Conservation (phyloP, 768 basidiomycete species). For the Suillus plorans region DNA sequence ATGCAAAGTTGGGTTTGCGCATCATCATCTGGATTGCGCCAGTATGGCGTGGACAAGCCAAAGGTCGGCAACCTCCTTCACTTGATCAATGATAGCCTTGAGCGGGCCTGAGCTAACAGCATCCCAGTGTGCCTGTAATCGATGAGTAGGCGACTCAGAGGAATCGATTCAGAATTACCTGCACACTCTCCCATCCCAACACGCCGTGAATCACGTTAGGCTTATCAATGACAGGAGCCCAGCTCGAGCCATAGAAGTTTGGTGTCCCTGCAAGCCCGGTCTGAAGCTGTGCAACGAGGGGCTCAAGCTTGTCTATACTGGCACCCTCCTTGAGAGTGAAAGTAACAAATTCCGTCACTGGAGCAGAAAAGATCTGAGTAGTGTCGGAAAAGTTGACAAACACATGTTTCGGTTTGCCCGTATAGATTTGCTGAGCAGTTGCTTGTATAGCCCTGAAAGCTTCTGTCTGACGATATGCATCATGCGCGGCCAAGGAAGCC, state of each 20-base stretch:
- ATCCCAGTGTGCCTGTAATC: conserved; percentile 33
- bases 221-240: conserved; percentile 23
- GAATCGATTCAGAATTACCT: conserved; percentile 20
- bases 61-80: conserved; percentile 26
- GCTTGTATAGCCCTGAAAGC: conserved; percentile 7
- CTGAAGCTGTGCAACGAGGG: conserved; percentile 25
- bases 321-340: conserved; percentile 27
- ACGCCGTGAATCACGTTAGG: conserved; percentile 27
- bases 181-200: conserved; percentile 38
- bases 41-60: conserved; percentile 33
- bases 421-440: conserved; percentile 14
- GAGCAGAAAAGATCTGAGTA: conserved; percentile 21
- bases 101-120: conserved; percentile 29
- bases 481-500: conserved; percentile 19
- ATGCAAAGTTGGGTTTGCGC: not conserved
- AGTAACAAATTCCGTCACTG: conserved; percentile 34
- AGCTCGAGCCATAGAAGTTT: conserved; percentile 30
- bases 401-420: conserved; percentile 13
- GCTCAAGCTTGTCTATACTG: conserved; percentile 17
- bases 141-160: not conserved
- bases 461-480: conserved; percentile 10
- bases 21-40: conserved; percentile 5
- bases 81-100: conserved; percentile 26
- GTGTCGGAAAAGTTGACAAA: conserved; percentile 25
- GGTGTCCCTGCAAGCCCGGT: conserved; percentile 16